These are phyloP conservation scores for Cordyceps pruinosa DNA, from an alignment of 2,329 filamentous ascomycete species.

Conservation along the genomic window DNA sequence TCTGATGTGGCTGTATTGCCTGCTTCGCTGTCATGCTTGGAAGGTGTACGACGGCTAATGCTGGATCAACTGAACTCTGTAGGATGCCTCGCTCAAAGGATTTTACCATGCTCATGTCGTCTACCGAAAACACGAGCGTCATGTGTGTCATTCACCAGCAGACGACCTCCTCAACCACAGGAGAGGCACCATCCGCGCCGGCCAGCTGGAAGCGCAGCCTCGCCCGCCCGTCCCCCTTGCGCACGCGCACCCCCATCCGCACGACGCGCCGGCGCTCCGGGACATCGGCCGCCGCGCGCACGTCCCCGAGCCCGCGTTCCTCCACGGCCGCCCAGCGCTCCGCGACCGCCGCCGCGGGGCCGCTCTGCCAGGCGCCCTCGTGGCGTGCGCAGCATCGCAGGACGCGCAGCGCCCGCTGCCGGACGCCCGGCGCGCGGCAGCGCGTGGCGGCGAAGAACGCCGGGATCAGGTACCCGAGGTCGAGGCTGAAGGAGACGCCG, in stretches of 20 bases:
- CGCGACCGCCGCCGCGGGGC: not conserved
- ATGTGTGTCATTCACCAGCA: not conserved
- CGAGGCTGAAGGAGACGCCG: constrained; percentile 4
- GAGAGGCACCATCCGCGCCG: not conserved
- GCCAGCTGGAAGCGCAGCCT: not conserved
- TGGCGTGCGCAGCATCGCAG: not conserved
- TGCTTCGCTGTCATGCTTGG: too few species aligned
- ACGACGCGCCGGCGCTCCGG: not conserved
- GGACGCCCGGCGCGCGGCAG: not conserved
- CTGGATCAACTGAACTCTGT: too few species aligned
- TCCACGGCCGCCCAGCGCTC: not conserved
- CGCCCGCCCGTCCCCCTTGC: not conserved
- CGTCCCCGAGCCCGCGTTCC: not conserved
- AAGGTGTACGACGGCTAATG: too few species aligned
- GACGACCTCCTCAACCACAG: not conserved
- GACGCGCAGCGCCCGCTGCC: not conserved
- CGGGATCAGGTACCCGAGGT: constrained; percentile 5
- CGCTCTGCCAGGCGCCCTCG: constrained; percentile 7
- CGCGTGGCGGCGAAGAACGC: not conserved
- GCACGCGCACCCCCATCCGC: not conserved
- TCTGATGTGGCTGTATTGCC: too few species aligned
- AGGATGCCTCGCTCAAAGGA: too few species aligned
- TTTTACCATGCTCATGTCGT: too few species aligned
- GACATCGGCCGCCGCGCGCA: not conserved
- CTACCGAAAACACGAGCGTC: too few species aligned